Evolutionary conservation across 2,329 filamentous ascomycete species (phyloP).

Genomic region (Podosphaera xanthii): DNA sequence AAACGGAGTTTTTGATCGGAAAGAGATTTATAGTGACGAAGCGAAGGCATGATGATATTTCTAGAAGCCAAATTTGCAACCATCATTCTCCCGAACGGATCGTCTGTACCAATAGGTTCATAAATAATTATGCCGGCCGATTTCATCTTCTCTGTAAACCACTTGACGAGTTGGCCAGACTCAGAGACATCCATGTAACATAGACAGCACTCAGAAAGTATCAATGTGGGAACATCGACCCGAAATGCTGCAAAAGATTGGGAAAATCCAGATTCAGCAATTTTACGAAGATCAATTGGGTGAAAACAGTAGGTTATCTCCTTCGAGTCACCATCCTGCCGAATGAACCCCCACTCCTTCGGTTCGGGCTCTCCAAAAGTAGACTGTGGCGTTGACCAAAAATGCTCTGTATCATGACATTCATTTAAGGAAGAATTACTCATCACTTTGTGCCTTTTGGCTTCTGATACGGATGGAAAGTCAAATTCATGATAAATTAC

Average conservation of each 20-base stretch:
- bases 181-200: conserved; percentile 55
- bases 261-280: conserved; percentile 6
- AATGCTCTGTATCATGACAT: conserved; percentile 19
- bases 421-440: conserved; percentile 5
- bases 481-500: conserved; percentile 83
- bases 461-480: conserved; percentile 49
- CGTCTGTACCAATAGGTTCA: conserved; percentile 65
- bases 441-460: conserved; percentile 20
- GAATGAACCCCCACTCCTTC: conserved; percentile 11
- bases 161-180: conserved; percentile 39
- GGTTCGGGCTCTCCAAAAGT: conserved; percentile 4
- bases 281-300: conserved; percentile 17
- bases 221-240: conserved; percentile 46
- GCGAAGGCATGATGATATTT: conserved; percentile 63
- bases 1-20: conserved; percentile 47
- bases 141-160: conserved; percentile 32
- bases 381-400: conserved; percentile 8
- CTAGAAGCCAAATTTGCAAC: conserved; percentile 65
- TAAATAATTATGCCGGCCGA: conserved; percentile 48
- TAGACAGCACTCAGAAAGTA: conserved; percentile 89
- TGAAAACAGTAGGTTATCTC: conserved; percentile 24
- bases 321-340: conserved; percentile 2
- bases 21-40: conserved; percentile 48
- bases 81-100: conserved; percentile 84
- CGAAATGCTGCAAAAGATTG: conserved; percentile 23